Evolutionary conservation across 768 basidiomycete species (phyloP), one percentile per base, ranked within the genome.

Genomic region (Mycena leptocephala): DNA sequence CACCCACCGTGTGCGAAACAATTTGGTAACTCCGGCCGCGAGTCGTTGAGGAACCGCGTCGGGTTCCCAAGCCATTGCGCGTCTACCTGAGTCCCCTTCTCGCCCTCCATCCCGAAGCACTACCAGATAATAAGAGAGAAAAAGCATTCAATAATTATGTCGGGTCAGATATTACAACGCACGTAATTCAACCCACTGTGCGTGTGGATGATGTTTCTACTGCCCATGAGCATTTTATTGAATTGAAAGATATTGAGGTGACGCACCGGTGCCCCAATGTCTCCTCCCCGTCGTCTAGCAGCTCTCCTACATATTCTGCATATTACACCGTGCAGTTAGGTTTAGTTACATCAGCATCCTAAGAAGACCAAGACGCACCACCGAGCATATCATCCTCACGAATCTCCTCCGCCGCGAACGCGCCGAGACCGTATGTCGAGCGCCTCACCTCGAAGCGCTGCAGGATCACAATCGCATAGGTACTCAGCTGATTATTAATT

Each of bases 31-130:
- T 24, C 7, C 5, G 71, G 76, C 71, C 46, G 72, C 20, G 76
- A 37, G 46, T 77, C 72, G 43, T 77, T 77, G 22, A 77, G 68
- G 33, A 77, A 77, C 1, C 76, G 76, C 16, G 72, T 77, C 3
- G 72, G 72, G 26, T 77, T 77, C 5, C 76, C 76, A 7, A 77
- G 53, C 72, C 58, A 65, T n/a, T 64, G 66, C 9, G 76, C 69
- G 56, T 77, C 76, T 9, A 71, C 30, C 0, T 24, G 59, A 5
- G 55, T 35, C 20, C 32, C 26, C 30, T 28, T 18, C 6, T 37
- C 58, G 20, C n/a, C 32, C 18, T 32, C 35, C 28, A 55, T 28
- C 1, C 22, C 51, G 26, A 66, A 73, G 3, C 24, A 48, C 59
- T 62, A 24, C n/a, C n/a, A n/a, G n/a, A n/a, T n/a, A n/a, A n/a